A percentile compares a stretch with the other conserved stretches of the same genome.
These are phyloP conservation scores for Protostelium mycophagum DNA, from an alignment of 78 protist genomes.

Conservation along the genomic window DNA sequence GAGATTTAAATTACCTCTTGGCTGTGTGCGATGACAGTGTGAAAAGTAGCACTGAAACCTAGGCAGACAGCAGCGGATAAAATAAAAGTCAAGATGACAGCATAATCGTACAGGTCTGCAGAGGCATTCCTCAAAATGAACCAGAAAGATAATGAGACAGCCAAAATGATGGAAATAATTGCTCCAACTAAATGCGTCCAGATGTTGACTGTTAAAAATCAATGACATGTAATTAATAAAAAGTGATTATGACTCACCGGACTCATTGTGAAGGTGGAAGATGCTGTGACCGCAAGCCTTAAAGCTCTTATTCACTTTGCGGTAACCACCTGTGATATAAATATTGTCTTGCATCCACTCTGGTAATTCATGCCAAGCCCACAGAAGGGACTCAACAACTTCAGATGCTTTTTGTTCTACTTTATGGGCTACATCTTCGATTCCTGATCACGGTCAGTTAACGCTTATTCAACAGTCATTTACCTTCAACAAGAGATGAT, in stretches of 20 bases:
- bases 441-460: too few relatives aligned
- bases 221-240: neutral
- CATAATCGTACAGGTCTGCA: neutral
- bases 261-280: neutral
- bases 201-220: neutral
- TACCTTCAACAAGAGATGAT: too few relatives aligned
- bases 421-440: too few relatives aligned
- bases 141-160: neutral
- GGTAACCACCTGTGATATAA: neutral
- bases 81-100: neutral
- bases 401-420: too few relatives aligned
- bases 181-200: neutral
- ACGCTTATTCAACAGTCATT: too few relatives aligned
- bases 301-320: neutral
- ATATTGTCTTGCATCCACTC: neutral
- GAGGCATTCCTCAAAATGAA: neutral
- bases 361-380: neutral
- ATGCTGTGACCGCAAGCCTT: neutral
- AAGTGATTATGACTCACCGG: neutral
- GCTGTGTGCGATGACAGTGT: neutral
- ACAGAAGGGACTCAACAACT: neutral
- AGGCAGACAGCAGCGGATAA: neutral
- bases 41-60: neutral
- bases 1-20: too few relatives aligned
- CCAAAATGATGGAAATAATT: neutral